Evolutionary conservation across 2,329 filamentous ascomycete genomes (phyloP), one percentile per base, ranked within the genome.

Genomic region (Akanthomyces uredinophilus): DNA sequence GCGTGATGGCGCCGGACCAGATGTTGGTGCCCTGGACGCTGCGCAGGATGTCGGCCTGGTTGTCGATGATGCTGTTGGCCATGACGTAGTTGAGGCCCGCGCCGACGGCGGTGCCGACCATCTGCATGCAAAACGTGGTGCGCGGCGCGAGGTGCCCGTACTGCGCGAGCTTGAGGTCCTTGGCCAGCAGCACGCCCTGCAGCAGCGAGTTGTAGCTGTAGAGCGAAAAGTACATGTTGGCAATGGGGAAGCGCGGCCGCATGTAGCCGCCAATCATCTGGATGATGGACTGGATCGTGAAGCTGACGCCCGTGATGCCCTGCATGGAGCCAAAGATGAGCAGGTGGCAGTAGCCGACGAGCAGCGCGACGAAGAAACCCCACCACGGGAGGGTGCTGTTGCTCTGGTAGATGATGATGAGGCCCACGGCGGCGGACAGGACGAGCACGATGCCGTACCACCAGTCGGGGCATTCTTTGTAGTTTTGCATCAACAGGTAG

Each of bases 251-350:
- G 1, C 73, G 70, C 0, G 74, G 79, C 58, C 77, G 73, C 61
- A 83, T 70, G 39, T 81, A 79, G 22, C 79, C 81, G 4, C 74
- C 80, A 24, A 83, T 68, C 74, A 82, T 78, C 67, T 83, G 79
- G 11, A 75, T 72, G 52, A 74, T 60, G 6, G 73, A 72, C 62
- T 78, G 73, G 27, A 75, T 67, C 63, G 71, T 73, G 65, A 76
- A 74, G 27, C 73, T 68, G 65, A 79, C 79, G 1, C 78, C 76
- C 0, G 74, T 73, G 46, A 77, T 67, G 14, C 72, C 76, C 44
- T 68, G 66, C 65, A 74, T 68, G 1, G 75, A 72, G 5, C 75
- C 77, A n/a, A 75, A 77, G 63, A 79, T 75, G 13, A 79, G 65
- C 5, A 76, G 69, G 4, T 76, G 72, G 10, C 75, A 24, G 52